These are phyloP conservation scores for Haplographium delicatum DNA, from an alignment of 495 filamentous ascomycete genomes.

Conservation along the genomic window DNA sequence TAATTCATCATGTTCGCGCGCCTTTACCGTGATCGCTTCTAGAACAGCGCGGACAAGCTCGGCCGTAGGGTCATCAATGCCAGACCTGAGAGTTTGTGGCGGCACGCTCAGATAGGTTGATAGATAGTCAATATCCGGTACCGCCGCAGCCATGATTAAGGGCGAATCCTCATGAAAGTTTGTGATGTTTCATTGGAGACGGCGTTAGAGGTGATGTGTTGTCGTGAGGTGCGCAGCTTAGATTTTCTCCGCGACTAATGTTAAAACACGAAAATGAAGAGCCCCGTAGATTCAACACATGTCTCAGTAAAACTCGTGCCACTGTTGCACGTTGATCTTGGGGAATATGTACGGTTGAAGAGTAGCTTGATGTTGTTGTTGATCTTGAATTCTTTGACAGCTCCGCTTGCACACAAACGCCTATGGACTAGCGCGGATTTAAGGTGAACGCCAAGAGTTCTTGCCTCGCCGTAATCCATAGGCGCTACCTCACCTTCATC, in stretches of 20 bases:
- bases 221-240: no score
- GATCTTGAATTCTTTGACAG: background rate
- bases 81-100: conserved; percentile 56
- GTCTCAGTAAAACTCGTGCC: no score
- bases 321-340: no score
- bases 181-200: conserved; percentile 16
- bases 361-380: background rate
- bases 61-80: conserved; percentile 67
- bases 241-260: no score
- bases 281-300: no score
- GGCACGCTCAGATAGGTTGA: conserved; percentile 69
- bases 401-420: background rate
- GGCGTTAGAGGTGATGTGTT: no score
- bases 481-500: no score
- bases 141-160: conserved; percentile 63
- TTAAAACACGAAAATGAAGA: no score
- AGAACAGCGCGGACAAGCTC: conserved; percentile 71
- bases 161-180: conserved; percentile 16
- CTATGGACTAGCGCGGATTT: no score
- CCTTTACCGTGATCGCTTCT: conserved; percentile 61
- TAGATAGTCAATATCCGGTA: conserved; percentile 70
- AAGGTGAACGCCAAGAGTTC: no score
- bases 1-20: conserved; percentile 71
- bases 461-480: no score
- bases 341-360: no score